phyloP scores from a whole-genome alignment of 805 yeast genomes.

The Metschnikowia sp. region DNA sequence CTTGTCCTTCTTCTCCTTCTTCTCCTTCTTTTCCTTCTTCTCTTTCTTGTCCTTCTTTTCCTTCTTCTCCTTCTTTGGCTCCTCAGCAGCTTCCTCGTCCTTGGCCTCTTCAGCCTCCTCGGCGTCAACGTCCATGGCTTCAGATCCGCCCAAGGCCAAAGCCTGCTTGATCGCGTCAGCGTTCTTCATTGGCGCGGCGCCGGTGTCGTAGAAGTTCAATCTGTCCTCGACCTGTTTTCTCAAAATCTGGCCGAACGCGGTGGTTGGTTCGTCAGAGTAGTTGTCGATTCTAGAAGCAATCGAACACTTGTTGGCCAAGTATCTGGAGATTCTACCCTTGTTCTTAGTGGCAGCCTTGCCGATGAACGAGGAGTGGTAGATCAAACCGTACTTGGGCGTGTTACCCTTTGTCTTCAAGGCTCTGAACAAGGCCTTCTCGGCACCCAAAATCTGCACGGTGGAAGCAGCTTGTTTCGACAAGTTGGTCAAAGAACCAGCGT shows the following conservation, averaged over 20 bases:
- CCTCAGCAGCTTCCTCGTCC: conserved; percentile 33
- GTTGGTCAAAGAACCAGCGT: conserved; percentile 91
- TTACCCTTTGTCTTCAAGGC: conserved; percentile 98
- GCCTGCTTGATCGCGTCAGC: conserved; percentile 93
- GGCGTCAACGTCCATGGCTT: conserved; percentile 27
- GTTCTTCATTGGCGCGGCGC: conserved; percentile 95
- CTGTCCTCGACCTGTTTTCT: conserved; percentile 98
- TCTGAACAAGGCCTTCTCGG: conserved; percentile 98
- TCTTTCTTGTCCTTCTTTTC: conserved; percentile 35
- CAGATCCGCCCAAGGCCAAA: conserved; percentile 60
- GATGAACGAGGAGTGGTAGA: conserved; percentile 94
- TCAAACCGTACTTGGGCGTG: conserved; percentile 96
- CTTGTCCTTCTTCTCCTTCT: conserved; percentile 25
- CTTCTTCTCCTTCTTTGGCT: conserved; percentile 27
- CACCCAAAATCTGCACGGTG: conserved; percentile 96
- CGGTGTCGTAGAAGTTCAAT: conserved; percentile 91
- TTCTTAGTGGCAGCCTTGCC: conserved; percentile 98
- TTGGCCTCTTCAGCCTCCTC: conserved; percentile 28
- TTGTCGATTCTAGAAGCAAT: conserved; percentile 98
- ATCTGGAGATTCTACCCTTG: conserved; percentile 98
- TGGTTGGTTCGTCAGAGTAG: conserved; percentile 91
- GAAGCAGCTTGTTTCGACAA: conserved; percentile 99
- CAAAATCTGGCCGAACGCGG: conserved; percentile 83
- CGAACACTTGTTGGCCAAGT: conserved; percentile 97
- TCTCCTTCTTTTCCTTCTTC: conserved; percentile 34